These are phyloP conservation scores for Lactuca sativa DNA, from an alignment of 129 eudicot species.

Conservation along the genomic window DNA sequence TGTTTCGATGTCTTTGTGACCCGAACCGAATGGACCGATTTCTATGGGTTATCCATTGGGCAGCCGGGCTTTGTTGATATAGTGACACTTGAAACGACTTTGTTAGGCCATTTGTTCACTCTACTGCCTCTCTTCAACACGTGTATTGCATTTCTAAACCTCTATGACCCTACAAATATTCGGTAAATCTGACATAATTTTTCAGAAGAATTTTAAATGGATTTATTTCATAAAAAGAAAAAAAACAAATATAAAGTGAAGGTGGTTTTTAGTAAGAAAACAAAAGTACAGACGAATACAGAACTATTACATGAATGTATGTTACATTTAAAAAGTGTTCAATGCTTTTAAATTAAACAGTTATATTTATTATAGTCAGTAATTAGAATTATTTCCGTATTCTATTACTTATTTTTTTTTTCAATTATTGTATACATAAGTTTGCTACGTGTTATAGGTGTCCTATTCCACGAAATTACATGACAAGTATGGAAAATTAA, in stretches of 20 bases:
- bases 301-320: background rate
- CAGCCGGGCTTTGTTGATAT: background rate
- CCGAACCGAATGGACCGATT: background rate
- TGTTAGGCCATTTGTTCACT: constrained; percentile 2
- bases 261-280: too few species aligned
- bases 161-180: background rate
- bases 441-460: background rate
- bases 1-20: background rate
- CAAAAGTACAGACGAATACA: background rate
- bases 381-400: too few species aligned
- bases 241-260: background rate
- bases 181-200: background rate
- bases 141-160: background rate
- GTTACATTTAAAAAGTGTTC: background rate
- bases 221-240: background rate
- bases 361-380: background rate
- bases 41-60: background rate
- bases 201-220: background rate
- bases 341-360: background rate
- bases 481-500: background rate
- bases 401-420: too few species aligned
- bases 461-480: background rate
- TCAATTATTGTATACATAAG: background rate
- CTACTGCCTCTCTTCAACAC: constrained; percentile 12
- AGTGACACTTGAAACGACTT: background rate